Evolutionary conservation across 306 rosid species (phyloP).

Genomic region (Cucurbita moschata): DNA sequence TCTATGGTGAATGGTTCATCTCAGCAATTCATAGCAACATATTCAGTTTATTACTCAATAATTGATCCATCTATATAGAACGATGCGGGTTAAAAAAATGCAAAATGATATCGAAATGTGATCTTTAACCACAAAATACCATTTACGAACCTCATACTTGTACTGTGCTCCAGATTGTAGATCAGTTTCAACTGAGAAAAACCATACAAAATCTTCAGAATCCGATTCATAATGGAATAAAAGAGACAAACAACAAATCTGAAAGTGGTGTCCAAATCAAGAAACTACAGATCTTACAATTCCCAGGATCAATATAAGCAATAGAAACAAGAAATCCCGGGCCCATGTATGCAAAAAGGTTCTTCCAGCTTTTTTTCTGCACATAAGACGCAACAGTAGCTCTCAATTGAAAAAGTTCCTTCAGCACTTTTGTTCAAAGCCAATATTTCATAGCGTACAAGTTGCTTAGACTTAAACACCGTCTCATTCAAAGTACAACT

Average conservation of each 20-base stretch:
- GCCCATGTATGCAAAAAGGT: conserved; percentile 85
- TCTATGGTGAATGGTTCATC: neutral
- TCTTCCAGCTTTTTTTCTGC: conserved; percentile 91
- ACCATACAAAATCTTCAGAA: conserved; percentile 7
- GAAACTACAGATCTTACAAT: conserved; percentile 46
- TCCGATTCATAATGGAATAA: neutral
- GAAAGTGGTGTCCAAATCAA: conserved; percentile 8
- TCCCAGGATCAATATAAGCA: conserved; percentile 98
- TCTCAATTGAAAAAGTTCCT: conserved; percentile 10
- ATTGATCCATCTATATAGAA: neutral
- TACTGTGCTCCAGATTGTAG: conserved; percentile 83
- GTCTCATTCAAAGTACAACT: neutral
- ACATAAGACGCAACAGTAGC: conserved; percentile 13
- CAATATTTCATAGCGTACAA: neutral
- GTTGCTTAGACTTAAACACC: neutral
- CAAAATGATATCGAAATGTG: neutral
- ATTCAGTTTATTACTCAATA: neutral
- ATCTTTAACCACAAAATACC: neutral
- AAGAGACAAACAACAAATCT: neutral
- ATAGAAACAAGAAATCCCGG: conserved; percentile 98
- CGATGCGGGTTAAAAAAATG: neutral
- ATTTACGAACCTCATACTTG: conserved; percentile 59
- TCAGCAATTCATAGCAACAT: neutral
- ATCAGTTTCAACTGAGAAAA: conserved; percentile 78
- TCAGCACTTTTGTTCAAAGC: neutral